These are phyloP conservation scores for Kluyveromyces siamensis DNA, from an alignment of 805 yeast species.

Conservation along the genomic window DNA sequence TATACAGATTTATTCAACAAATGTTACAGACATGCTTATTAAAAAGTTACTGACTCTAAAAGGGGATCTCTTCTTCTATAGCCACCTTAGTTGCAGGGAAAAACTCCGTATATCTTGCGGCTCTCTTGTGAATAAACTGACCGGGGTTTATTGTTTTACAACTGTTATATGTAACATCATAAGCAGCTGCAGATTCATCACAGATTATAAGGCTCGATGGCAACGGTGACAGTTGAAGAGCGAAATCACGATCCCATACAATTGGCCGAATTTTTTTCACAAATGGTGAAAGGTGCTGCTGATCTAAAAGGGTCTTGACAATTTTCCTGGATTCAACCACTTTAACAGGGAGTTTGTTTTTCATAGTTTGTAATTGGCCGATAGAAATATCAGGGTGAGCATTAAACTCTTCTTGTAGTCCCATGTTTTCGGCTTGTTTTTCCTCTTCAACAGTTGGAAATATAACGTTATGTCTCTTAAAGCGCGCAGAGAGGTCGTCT, in stretches of 20 bases:
- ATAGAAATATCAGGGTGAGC: constrained; percentile 6
- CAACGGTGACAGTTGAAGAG: constrained; percentile 64
- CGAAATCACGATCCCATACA: constrained; percentile 59
- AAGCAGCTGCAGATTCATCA: constrained; percentile 63
- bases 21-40: not conserved
- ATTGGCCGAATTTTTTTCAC: constrained; percentile 50
- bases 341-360: constrained; percentile 37
- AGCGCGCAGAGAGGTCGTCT: constrained; percentile 62
- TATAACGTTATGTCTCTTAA: constrained; percentile 59
- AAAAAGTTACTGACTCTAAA: constrained; percentile 10
- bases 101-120: constrained; percentile 67
- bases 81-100: constrained; percentile 48
- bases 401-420: constrained; percentile 16
- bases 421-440: constrained; percentile 16
- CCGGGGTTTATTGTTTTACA: constrained; percentile 75
- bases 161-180: constrained; percentile 72
- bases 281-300: constrained; percentile 83
- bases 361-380: constrained; percentile 22
- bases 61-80: constrained; percentile 38
- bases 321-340: constrained; percentile 56
- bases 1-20: not conserved
- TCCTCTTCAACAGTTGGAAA: constrained; percentile 36
- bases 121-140: constrained; percentile 37
- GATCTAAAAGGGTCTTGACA: constrained; percentile 76
- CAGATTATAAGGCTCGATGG: constrained; percentile 59